phyloP scores from a whole-genome alignment of 2,329 filamentous ascomycete species.

The Fusarium mundagurra region DNA sequence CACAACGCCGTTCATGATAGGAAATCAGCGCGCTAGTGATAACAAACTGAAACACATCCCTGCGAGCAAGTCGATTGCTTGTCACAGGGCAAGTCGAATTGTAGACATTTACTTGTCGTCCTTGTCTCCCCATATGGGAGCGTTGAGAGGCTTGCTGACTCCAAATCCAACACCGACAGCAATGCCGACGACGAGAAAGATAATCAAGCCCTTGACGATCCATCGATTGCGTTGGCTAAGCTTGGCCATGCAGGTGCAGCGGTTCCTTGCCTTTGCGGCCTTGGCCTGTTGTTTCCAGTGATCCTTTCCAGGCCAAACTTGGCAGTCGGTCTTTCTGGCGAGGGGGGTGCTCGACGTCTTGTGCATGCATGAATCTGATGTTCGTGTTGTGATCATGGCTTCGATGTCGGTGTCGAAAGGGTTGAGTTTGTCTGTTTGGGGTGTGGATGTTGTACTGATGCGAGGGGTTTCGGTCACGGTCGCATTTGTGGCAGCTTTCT shows the following conservation, averaged over 20 bases:
- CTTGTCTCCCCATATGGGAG: slow-evolving; percentile 64
- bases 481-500: slow-evolving; percentile 43
- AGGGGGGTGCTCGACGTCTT: slow-evolving; percentile 44
- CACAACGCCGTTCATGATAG: slow-evolving; percentile 45
- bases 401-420: slow-evolving; percentile 69
- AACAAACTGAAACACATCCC: slow-evolving; percentile 15
- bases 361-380: slow-evolving; percentile 44
- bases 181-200: slow-evolving; percentile 61
- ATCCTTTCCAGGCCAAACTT: slow-evolving; percentile 68
- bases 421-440: slow-evolving; percentile 56
- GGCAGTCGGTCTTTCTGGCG: slow-evolving; percentile 57
- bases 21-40: slow-evolving; percentile 35
- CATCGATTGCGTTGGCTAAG: slow-evolving; percentile 66
- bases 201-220: slow-evolving; percentile 55
- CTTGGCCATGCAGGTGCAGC: slow-evolving; percentile 62
- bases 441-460: slow-evolving; percentile 55
- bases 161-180: slow-evolving; percentile 68
- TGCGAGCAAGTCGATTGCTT: not conserved
- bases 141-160: slow-evolving; percentile 68
- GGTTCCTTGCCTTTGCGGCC: slow-evolving; percentile 61
- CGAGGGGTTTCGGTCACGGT: slow-evolving; percentile 40
- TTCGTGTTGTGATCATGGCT: slow-evolving; percentile 55
- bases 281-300: slow-evolving; percentile 70
- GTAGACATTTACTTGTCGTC: slow-evolving; percentile 18
- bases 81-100: not conserved